Evolutionary conservation across 345 rosid genomes (phyloP), one percentile per base, ranked within the genome.

Genomic region (Murraya koenigii): DNA sequence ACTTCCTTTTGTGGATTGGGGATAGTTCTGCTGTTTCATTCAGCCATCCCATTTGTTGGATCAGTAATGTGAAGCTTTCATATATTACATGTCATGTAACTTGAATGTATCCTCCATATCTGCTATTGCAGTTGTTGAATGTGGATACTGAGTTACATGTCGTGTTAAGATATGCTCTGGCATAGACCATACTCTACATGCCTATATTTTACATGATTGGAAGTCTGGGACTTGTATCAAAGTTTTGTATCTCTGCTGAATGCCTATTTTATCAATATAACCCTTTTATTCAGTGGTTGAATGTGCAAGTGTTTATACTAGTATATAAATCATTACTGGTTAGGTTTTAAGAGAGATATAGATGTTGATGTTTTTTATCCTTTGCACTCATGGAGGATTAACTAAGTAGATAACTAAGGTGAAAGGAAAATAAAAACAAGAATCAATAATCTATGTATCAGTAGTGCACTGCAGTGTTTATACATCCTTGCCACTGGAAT

Each of bases 1-100:
- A 36, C 87, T 84, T 83, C 95, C 95, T 22, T 83, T 80, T 19
- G 69, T 88, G 52, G 98, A 92, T 76, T 95, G 98, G 99, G 98
- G 99, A 80, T 95, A 87, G 71, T 59, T 72, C 69, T 11, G 1
- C 25, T 66, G 49, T 32, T 54, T 76, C 56, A 19, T 65, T 49
- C 19, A 9, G 55, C 11, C 35, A 54, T 22, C 61, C 20, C 44
- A 32, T 32, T 56, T 22, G 32, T 55, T 1, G 26, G 25, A 22
- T 26, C 35, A 9, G 22, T 11, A 32, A 65, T 65, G 32, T 75
- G 49, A 64, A 35, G 3, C 25, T 65, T 52, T 65, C 52, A n/a
- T 28, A 39, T 28, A 7, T 62, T 39, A 2, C 77, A n/a, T 72
- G 17, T 61, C 76, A 61, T 39, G 56, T 17, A 23, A 61, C 28